Percentiles rank a stretch among this genome's conserved stretches.
Conservation (phyloP, 371 early-diverging fungal species). For the Syncephalastrum sp. region DNA sequence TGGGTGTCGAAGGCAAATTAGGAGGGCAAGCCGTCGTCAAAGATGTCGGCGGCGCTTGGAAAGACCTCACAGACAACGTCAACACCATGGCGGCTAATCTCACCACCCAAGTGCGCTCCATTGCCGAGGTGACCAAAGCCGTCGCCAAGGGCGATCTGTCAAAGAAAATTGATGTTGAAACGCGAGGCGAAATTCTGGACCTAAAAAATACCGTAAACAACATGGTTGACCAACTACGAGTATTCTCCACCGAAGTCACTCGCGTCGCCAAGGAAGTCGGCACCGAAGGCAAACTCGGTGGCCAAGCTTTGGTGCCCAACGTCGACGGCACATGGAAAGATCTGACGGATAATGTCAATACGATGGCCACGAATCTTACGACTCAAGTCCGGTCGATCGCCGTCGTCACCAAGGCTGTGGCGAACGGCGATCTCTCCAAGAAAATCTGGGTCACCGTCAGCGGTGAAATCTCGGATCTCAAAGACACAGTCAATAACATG, state of each 20-base stretch:
- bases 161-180: constrained; percentile 26
- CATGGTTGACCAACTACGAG: constrained; percentile 31
- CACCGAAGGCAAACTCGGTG: constrained; percentile 46
- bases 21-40: constrained; percentile 44
- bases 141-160: constrained; percentile 39
- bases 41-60: constrained; percentile 58
- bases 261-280: constrained; percentile 49
- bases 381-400: constrained; percentile 55
- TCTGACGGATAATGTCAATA: constrained; percentile 50
- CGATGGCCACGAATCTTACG: constrained; percentile 48
- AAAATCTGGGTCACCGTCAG: constrained; percentile 58
- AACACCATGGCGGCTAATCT: constrained; percentile 30
- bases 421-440: constrained; percentile 56
- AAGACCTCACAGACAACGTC: constrained; percentile 59
- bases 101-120: constrained; percentile 21
- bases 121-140: constrained; percentile 41
- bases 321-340: constrained; percentile 55
- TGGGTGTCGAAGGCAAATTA: constrained; percentile 31
- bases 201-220: constrained; percentile 10
- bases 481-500: constrained; percentile 68
- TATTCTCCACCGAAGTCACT: constrained; percentile 44
- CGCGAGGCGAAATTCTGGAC: constrained; percentile 42
- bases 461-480: constrained; percentile 62
- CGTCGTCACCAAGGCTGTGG: constrained; percentile 49
- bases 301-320: constrained; percentile 36